Percentiles rank a stretch among this genome's conserved stretches.
Conservation (phyloP, 345 rosid species). For the Punica granatum region DNA sequence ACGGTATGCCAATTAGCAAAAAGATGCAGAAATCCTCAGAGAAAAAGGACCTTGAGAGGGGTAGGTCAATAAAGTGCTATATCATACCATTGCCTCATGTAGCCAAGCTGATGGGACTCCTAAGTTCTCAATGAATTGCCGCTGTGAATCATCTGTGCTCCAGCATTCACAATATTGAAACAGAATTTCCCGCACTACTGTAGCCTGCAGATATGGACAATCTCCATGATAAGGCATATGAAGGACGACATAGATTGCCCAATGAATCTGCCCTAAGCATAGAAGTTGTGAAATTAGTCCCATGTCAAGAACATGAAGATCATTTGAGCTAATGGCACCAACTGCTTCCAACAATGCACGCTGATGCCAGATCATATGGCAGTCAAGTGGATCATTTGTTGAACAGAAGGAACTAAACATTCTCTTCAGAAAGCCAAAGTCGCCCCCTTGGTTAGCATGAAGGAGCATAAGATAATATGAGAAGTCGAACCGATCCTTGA, state of each 20-base stretch:
- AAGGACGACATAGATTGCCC: slow-evolving; percentile 94
- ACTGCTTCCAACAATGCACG: slow-evolving; percentile 70
- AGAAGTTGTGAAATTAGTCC: slow-evolving; percentile 83
- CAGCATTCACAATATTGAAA: slow-evolving; percentile 87
- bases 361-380: slow-evolving; percentile 98
- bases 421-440: slow-evolving; percentile 50
- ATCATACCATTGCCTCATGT: slow-evolving; percentile 88
- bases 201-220: slow-evolving; percentile 72
- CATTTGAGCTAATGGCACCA: slow-evolving; percentile 68
- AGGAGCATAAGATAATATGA: slow-evolving; percentile 95
- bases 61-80: not conserved
- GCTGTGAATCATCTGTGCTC: slow-evolving; percentile 70
- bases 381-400: slow-evolving; percentile 90
- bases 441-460: slow-evolving; percentile 58
- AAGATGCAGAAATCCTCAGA: not conserved
- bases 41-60: not conserved
- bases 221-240: slow-evolving; percentile 66
- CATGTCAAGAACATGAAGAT: slow-evolving; percentile 91
- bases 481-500: slow-evolving; percentile 56
- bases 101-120: slow-evolving; percentile 79
- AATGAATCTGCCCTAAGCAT: slow-evolving; percentile 71
- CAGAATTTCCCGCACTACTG: slow-evolving; percentile 70
- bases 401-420: slow-evolving; percentile 92
- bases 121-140: slow-evolving; percentile 61
- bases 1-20: slow-evolving; percentile 12